Percentiles rank a stretch among this genome's conserved stretches.
Conservation (phyloP, 768 basidiomycete species). For the Leccinum sublutescens region DNA sequence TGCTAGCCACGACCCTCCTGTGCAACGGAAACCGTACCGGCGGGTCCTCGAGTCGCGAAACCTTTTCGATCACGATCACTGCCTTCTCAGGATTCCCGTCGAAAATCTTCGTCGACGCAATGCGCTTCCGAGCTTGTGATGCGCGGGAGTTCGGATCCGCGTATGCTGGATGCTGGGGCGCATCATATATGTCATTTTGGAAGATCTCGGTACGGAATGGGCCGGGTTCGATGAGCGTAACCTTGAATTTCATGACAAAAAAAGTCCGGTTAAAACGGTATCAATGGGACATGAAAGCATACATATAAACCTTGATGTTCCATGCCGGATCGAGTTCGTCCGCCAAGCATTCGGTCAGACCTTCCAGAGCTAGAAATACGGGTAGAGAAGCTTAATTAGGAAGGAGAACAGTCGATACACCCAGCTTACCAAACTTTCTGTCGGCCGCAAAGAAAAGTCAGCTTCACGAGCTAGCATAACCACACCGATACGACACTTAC, state of each 20-base stretch:
- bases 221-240: slow-evolving; percentile 19
- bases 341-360: slow-evolving; percentile 13
- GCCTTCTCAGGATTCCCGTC: slow-evolving; percentile 11
- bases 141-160: slow-evolving; percentile 2
- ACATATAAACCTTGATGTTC: slow-evolving; percentile 17
- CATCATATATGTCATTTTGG: background rate
- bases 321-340: slow-evolving; percentile 18
- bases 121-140: slow-evolving; percentile 5
- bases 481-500: slow-evolving; percentile 9
- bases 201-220: slow-evolving; percentile 16
- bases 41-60: slow-evolving; percentile 13
- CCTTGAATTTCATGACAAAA: slow-evolving; percentile 1
- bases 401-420: background rate
- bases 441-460: background rate
- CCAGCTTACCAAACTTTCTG: slow-evolving; percentile 21
- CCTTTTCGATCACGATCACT: slow-evolving; percentile 14
- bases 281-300: background rate
- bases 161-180: slow-evolving; percentile 22
- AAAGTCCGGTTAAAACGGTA: background rate
- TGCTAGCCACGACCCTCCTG: background rate
- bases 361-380: slow-evolving; percentile 15
- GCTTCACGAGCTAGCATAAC: background rate
- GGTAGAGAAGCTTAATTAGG: background rate
- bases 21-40: slow-evolving; percentile 18
- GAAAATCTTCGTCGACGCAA: background rate